Conservation (phyloP, 192 early-diverging fungal genomes). For the Pilobolus umbonatus region DNA sequence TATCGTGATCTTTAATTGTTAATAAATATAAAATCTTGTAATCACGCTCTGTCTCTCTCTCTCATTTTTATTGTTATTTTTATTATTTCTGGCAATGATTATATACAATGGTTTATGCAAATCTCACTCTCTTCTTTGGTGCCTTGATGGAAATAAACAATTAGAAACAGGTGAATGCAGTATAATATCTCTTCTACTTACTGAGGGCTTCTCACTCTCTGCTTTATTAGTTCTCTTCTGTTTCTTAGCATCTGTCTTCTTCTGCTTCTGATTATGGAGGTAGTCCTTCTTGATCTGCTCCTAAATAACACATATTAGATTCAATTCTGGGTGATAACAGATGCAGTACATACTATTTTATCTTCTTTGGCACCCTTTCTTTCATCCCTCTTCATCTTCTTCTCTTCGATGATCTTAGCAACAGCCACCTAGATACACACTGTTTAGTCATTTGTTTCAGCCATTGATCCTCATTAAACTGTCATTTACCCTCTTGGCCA, state of each 20-base stretch:
- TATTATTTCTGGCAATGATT: no score
- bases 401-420: slow-evolving; percentile 7
- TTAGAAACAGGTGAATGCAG: background rate
- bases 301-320: background rate
- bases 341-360: background rate
- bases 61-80: background rate
- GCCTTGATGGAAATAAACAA: background rate
- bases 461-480: no score
- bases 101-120: background rate
- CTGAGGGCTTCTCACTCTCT: no score
- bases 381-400: slow-evolving; percentile 1
- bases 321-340: background rate
- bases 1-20: no score
- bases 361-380: background rate
- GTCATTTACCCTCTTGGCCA: slow-evolving; percentile 4
- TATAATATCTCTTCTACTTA: background rate
- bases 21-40: background rate
- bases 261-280: background rate
- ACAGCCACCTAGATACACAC: no score
- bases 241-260: slow-evolving; percentile 6
- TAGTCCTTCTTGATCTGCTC: background rate
- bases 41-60: background rate
- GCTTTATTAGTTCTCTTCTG: slow-evolving; percentile 2
- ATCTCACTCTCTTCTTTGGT: slow-evolving; percentile 12
- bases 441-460: no score